Evolutionary conservation across 202 grass and related monocot genomes (phyloP).

Genomic region (Carex arenaria): DNA sequence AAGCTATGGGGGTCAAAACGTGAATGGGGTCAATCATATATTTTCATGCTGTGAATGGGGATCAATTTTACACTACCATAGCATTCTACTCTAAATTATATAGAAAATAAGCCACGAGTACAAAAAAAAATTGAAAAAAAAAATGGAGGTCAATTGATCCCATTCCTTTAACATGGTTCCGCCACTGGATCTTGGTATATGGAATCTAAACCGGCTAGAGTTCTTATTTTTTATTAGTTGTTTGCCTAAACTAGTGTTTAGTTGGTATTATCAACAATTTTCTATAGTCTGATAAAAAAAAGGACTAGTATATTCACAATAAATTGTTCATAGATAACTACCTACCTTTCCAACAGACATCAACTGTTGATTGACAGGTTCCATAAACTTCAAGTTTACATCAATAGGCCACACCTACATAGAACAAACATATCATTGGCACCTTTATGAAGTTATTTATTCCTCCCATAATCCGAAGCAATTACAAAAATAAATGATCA

Average conservation of each 20-base stretch:
- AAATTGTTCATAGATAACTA: conserved; percentile 17
- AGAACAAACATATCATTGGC: conserved; percentile 11
- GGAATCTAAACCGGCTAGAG: background rate
- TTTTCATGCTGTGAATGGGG: too few species aligned
- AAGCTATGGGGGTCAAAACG: too few species aligned
- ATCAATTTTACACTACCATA: too few species aligned
- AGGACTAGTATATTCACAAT: background rate
- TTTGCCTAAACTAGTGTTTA: background rate
- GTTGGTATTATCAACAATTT: background rate
- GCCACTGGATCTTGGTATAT: background rate
- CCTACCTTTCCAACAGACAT: conserved; percentile 88
- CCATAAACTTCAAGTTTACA: conserved; percentile 82
- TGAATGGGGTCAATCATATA: too few species aligned
- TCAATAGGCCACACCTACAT: conserved; percentile 94
- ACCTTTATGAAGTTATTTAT: background rate
- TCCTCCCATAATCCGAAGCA: background rate
- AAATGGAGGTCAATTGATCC: too few species aligned
- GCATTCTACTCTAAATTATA: too few species aligned
- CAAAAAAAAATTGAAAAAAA: too few species aligned
- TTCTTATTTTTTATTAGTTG: background rate
- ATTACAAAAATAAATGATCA: conserved; percentile 7
- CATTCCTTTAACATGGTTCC: too few species aligned
- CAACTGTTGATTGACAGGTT: conserved; percentile 72
- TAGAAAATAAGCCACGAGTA: too few species aligned
- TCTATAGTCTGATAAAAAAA: background rate